Evolutionary conservation across 768 basidiomycete species (phyloP), one percentile per base, ranked within the genome.

Genomic region (Suillus clintonianus): DNA sequence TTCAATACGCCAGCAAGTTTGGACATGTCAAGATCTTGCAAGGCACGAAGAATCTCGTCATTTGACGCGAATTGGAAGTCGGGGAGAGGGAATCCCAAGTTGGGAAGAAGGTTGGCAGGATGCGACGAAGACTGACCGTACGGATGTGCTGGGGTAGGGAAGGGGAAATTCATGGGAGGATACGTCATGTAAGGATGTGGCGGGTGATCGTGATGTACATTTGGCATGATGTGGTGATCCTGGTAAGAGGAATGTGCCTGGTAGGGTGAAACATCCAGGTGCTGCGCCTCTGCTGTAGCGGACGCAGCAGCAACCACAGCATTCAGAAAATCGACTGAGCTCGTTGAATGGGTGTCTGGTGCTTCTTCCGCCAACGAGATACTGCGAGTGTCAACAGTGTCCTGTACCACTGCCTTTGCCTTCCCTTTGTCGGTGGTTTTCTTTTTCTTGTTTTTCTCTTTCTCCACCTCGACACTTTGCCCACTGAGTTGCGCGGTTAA

Each of bases 41-140:
- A 75, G 13, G 86, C 86, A 39, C 87, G 89, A 50, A 92, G 76
- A 51, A 93, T 84, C 64, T 91, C 89, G 55, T 93, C 91, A 68
- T 86, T 90, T 30, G 89, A 89, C 14, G 81, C 80, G 61, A 78
- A 78, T 32, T 72, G 74, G n/a, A 82, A 70, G 30, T 79, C 80
- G 17, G 78, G 76, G 45, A 78, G 64, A 4, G 70, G 67, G 2
- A 62, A 67, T 15, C 59, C 67, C 6, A 72, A 34, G 34, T 62
- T 60, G 14, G 72, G 67, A 56, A 68, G 75, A 58, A 59, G 63
- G 60, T 19, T 43, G 19, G 37, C 34, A 58, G 34, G 42, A 30
- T 61, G 72, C 62, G 67, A 73, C 53, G 63, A 76, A 74, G 67
- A 70, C 65, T 67, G 78, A 60, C 64, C 74, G n/a, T 63, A 67